Evolutionary conservation across 805 yeast genomes (phyloP), one percentile per base, ranked within the genome.

Genomic region (Candida ulmi): DNA sequence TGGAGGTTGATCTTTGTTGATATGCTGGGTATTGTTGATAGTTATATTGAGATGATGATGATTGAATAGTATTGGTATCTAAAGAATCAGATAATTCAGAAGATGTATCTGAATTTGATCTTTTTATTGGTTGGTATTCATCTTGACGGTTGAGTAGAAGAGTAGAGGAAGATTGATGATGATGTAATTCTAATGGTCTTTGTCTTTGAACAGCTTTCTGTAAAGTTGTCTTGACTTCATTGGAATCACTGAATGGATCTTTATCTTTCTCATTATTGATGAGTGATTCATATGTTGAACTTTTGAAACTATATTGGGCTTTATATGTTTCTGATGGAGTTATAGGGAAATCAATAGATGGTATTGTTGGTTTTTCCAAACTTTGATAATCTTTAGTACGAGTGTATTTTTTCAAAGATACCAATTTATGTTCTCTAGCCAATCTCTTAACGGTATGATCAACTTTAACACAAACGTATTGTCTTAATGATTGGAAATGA

Each of bases 391-490:
- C 19, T 11, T 17, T 30, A 17, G 28, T 31, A 8, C 11, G 26
- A 29, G 29, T 13, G 4, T 13, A 19, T 16, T 47, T 48, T 48
- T 37, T 57, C 52, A 65, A 45, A 13, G 57, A 55, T 40, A 57
- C 55, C 30, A 54, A 49, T 39, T 65, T 66, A 38, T 61, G 54
- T 39, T 62, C 63, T 40, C 57, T 60, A 4, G 79, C 80, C 43
- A 82, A 57, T 23, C 58, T 54, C 41, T 78, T 72, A 17, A 83
- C 78, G 24, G 74, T 70, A 24, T 70, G 67, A 54, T 80, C 80
- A 37, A 82, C 78, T 25, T 76, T 67, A 11, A 66, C 51, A 55
- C 82, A 78, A 52, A 85, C 81, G 57, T 72, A 82, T 44, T 76
- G 77, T 48, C 76, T 80, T 40, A 83, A 58, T 11, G 76, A 66